Conservation (phyloP, 2,329 filamentous ascomycete species). For the Fusarium sp. region DNA sequence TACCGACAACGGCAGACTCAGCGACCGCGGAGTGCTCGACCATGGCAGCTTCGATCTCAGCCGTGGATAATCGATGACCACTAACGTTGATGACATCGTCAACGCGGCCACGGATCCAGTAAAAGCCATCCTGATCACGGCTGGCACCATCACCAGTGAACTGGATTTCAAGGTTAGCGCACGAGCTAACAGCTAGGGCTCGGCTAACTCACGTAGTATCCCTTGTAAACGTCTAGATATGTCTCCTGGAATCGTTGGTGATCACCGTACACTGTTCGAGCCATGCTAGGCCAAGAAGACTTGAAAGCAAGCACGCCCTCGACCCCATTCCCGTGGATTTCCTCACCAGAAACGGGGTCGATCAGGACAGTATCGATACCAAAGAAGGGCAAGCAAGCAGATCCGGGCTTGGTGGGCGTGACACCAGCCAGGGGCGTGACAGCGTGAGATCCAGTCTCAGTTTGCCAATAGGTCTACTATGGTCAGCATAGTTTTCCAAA, state of each 20-base stretch:
- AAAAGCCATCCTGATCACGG: conserved; percentile 94
- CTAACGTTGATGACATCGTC: conserved; percentile 97
- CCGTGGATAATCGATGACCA: conserved; percentile 93
- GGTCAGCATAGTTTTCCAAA: background rate
- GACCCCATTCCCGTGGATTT: conserved; percentile 90
- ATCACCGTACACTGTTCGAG: conserved; percentile 93
- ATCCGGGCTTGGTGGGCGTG: conserved; percentile 93
- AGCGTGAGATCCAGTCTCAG: conserved; percentile 92
- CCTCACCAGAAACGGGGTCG: conserved; percentile 89
- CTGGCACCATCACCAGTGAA: conserved; percentile 91
- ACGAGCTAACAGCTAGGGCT: rapidly evolving
- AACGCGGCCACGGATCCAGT: conserved; percentile 96
- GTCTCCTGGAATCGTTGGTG: conserved; percentile 98
- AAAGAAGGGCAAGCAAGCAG: conserved; percentile 95
- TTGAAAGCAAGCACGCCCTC: conserved; percentile 95
- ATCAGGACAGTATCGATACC: conserved; percentile 95
- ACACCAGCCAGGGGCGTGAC: conserved; percentile 91
- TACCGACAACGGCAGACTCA: conserved; percentile 91
- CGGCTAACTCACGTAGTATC: conserved; percentile 81
- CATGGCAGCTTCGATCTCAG: conserved; percentile 93
- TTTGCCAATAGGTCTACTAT: conserved; percentile 94
- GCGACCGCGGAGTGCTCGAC: conserved; percentile 88
- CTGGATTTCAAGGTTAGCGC: conserved; percentile 51
- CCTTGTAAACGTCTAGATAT: conserved; percentile 93
- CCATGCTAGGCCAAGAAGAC: conserved; percentile 96